Base-by-base conservation (phyloP, 768 basidiomycete species). In the Mycena floridula region DNA sequence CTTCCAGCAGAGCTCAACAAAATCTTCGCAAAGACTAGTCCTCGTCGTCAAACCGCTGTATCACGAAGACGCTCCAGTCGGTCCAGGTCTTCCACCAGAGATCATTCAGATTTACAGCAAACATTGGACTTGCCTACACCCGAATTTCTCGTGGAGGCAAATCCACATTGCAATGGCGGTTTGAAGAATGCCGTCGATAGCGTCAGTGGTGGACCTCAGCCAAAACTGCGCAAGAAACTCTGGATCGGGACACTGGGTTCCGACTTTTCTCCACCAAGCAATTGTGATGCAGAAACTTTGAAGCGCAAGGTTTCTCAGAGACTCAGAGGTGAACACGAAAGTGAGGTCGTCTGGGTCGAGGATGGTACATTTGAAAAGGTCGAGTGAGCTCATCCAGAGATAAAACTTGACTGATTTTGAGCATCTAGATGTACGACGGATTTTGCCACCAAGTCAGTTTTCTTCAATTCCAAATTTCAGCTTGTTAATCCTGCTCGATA, bases 381-480 rank as follows among this genome's bases (percentile, higher is more conserved):
- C n/a, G n/a, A n/a, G n/a, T n/a, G n/a, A n/a, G n/a, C n/a, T n/a
- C n/a, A n/a, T n/a, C n/a, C n/a, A n/a, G n/a, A n/a, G n/a, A n/a
- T n/a, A n/a, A n/a, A n/a, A n/a, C n/a, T n/a, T n/a, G n/a, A n/a
- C n/a, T n/a, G n/a, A n/a, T n/a, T n/a, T n/a, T n/a, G n/a, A n/a
- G n/a, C n/a, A n/a, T n/a, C n/a, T n/a, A n/a, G 32, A 40, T 83
- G 78, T 92, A 92, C 51, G 88, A 90, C 59, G 83, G 86, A 52
- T 92, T 89, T 59, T 92, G 89, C 55, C 89, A 92, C 52, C 87
- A 88, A 63, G 88, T 92, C n/a, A n/a, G n/a, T n/a, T n/a, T n/a
- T n/a, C n/a, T n/a, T n/a, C n/a, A n/a, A n/a, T n/a, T n/a, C n/a
- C n/a, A n/a, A n/a, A n/a, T n/a, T n/a, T n/a, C n/a, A n/a, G n/a